Base-by-base conservation (phyloP, 805 yeast species). In the Yarrowia bubula region DNA sequence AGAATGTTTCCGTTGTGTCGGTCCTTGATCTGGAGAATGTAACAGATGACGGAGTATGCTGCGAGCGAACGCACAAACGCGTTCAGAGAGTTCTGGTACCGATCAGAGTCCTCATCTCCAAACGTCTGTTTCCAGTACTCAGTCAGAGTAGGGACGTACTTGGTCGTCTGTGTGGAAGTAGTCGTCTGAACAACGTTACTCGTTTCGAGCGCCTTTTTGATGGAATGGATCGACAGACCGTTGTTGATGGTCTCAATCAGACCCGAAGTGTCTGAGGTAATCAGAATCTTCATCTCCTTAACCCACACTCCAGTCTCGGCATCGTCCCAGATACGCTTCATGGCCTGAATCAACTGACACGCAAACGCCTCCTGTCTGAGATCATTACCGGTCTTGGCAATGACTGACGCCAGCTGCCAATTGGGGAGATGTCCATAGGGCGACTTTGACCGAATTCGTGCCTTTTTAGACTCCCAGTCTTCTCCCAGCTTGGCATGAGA, bases 1-100 rank as follows among this genome's bases (percentile, higher is more conserved):
- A 95, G 88, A 68, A 95, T 93, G 75, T 95, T 95, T 75, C 99
- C 99, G 77, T 95, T 95, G 77, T 95, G 99, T 73, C 99, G 85
- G 78, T 95, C 99, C 73, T 96, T 96, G 78, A 95, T 90, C 73
- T 93, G 98, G 63, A 95, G 81, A 63, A 95, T 74, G 73, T 91
- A 95, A 15, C 97, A 90, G 66, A 95, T 89, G 67, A 95, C 86
- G 42, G 97, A 90, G 76, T 95, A 95, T 1, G 96, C 98, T 1
- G 98, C 98, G 64, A 95, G 80, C 17, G 97, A 90, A 57, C 82
- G 81, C 1, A 96, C 89, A 76, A 95, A 95, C 69, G 88, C 89
- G 51, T 86, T 87, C 72, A 92, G 96, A 0, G 98, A 98, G 65
- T 83, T 79, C 71, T 80, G 84, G 75, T 86, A 90, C 65, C 81